A percentile compares a stretch with the other conserved stretches of the same genome.
These are phyloP conservation scores for Nemania diffusa DNA, from an alignment of 2,329 filamentous ascomycete genomes.

Conservation along the genomic window DNA sequence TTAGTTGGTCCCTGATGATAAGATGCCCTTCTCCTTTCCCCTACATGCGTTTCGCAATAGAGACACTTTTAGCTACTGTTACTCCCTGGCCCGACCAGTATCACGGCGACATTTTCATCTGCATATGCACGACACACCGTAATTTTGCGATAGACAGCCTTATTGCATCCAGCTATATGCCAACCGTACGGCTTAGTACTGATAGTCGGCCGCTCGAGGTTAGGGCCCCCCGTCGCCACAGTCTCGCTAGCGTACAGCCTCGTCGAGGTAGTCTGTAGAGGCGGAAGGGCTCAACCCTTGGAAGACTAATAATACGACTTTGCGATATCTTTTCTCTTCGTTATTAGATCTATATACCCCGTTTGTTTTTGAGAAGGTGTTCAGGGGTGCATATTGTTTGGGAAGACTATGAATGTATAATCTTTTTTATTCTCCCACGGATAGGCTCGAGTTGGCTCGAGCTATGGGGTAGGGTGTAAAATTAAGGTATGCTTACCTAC, in stretches of 20 bases:
- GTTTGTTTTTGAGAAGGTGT: conserved; percentile 48
- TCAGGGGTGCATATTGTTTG: conserved; percentile 45
- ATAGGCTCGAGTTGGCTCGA: conserved; percentile 26
- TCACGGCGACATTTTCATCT: conserved; percentile 35
- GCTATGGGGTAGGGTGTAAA: conserved; percentile 31
- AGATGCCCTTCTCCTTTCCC: conserved; percentile 21
- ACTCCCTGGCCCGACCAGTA: neutral
- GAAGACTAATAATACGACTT: conserved; percentile 24
- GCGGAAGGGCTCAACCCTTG: conserved; percentile 28
- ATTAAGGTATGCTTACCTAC: conserved; percentile 38
- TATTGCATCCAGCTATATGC: conserved; percentile 50
- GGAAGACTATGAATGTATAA: conserved; percentile 47
- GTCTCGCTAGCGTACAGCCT: conserved; percentile 4
- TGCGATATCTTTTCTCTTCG: conserved; percentile 51
- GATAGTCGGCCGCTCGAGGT: conserved; percentile 39
- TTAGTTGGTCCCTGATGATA: conserved; percentile 21
- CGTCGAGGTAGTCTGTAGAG: conserved; percentile 35
- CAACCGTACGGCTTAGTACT: conserved; percentile 46
- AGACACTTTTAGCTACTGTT: neutral
- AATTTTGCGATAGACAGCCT: conserved; percentile 51
- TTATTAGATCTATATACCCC: conserved; percentile 56
- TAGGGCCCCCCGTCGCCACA: conserved; percentile 34
- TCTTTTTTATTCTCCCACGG: conserved; percentile 39
- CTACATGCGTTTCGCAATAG: neutral
- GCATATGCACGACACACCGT: conserved; percentile 49